Evolutionary conservation across 257 asterid genomes (phyloP), one percentile per base, ranked within the genome.

Genomic region (Solanum pinnatisectum): DNA sequence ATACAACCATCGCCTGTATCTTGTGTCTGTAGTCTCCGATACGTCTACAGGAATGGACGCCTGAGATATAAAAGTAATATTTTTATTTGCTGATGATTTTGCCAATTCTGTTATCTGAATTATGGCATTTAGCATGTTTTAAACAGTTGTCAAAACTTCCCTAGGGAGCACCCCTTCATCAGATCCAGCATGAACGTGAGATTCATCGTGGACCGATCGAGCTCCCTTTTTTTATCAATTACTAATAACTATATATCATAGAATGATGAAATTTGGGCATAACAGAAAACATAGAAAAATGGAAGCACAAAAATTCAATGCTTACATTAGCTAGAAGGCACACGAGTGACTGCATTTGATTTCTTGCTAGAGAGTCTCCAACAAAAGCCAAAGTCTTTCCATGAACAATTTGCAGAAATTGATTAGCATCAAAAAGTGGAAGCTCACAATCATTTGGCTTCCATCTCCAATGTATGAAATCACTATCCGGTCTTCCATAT

Each of bases 321-420:
- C 89, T 89, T 89, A 86, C 90, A 25, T n/a, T 89, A 42, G 90
- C 89, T 42, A 89, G 73, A 49, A 89, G 44, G 79, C 90, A 89
- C 70, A 89, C 90, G 20, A 89, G 76, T 18, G 90, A 89, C 33
- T 89, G 90, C 90, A 89, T 89, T 40, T 89, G 89, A 52, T 89
- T 89, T 86, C 90, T 89, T 56, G 78, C 90, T 8, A 89, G n/a
- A 0, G 90, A 89, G 60, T 89, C 90, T 59, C 90, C 90, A 89
- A 89, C 79, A 56, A 89, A 89, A 23, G 89, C 90, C 60, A 89
- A 22, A 65, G 90, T 89, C 67, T 89, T 86, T 5, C 87, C 90
- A 20, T 81, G 84, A n/a, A 89, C 87, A 68, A 89, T 3, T 33
- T 89, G 87, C 90, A 89, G 60, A 37, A 89, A 89, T 32, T 68